Evolutionary conservation across 768 basidiomycete species (phyloP), one percentile per base, ranked within the genome.

Genomic region (Kwoniella sp.): DNA sequence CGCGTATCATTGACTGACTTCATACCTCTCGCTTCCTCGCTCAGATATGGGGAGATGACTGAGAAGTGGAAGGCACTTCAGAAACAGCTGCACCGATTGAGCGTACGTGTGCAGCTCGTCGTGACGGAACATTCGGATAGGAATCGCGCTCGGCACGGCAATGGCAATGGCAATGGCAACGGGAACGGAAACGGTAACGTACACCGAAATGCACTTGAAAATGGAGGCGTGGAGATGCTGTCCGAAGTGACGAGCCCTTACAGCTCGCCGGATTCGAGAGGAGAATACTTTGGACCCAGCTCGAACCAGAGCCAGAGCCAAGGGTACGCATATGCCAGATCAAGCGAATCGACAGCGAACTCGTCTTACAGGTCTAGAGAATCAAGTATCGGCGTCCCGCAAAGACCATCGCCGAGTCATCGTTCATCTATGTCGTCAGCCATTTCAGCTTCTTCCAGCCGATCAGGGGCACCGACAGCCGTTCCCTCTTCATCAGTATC

Each of bases 41-140:
- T 34, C 23, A 71, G 69, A 15, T 91, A 92, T 77, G 89, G 90
- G 1, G 94, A 96, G 74, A 92, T 92, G 67, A 89, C 89, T 22
- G 87, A 90, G 70, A 85, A 92, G 55, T 96, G 93, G 93, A 85
- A 86, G 66, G 87, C 85, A 69, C 83, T 96, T 34, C 86, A 86
- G 67, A 90, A 92, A 60, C 86, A 91, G 56, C 92, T 96, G 71
- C 75, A 85, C 23, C 84, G 90, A 62, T 91, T 91, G 12, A 92
- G 94, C 71, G 81, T 83, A 28, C 92, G 93, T 68, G 90, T 96
- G 90, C 88, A 89, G 66, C 83, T 77, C 61, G 86, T 87, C 51
- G 34, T 70, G 8, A 60, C 61, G 4, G 66, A 70, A 26, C 65
- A 56, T 58, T 41, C 55, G 3, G 31, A 48, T 7, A 34, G 50